Conservation (phyloP, 2,329 filamentous ascomycete genomes). For the Xylaria sp. region DNA sequence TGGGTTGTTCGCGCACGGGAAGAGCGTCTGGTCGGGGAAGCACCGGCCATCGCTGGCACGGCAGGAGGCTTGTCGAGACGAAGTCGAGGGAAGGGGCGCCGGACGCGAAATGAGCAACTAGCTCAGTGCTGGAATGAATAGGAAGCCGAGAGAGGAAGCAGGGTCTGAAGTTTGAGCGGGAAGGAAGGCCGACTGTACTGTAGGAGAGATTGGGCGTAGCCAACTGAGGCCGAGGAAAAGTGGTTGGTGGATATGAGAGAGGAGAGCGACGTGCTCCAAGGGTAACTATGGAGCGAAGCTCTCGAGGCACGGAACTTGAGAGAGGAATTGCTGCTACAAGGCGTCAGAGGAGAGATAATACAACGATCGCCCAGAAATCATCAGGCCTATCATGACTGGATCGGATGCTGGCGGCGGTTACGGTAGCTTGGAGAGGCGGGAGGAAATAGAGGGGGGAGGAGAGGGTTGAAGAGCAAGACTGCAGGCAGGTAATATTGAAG, state of each 20-base stretch:
- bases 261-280: slow-evolving; percentile 29
- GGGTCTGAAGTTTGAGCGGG: slow-evolving; percentile 7
- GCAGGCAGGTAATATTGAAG: background rate
- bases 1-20: slow-evolving; percentile 85
- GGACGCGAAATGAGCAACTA: slow-evolving; percentile 16
- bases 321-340: slow-evolving; percentile 33
- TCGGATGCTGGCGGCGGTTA: slow-evolving; percentile 17
- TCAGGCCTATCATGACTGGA: slow-evolving; percentile 34
- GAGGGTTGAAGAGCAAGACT: slow-evolving; percentile 24
- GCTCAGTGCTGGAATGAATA: slow-evolving; percentile 7
- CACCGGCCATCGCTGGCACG: slow-evolving; percentile 48
- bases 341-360: slow-evolving; percentile 36
- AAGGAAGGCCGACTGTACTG: slow-evolving; percentile 7
- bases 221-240: slow-evolving; percentile 38
- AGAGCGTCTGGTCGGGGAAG: slow-evolving; percentile 76
- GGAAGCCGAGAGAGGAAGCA: slow-evolving; percentile 14
- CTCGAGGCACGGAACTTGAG: slow-evolving; percentile 32
- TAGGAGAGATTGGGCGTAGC: slow-evolving; percentile 51
- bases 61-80: slow-evolving; percentile 25
- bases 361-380: slow-evolving; percentile 24
- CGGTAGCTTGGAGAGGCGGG: slow-evolving; percentile 14
- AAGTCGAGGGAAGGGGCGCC: slow-evolving; percentile 18
- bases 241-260: slow-evolving; percentile 35
- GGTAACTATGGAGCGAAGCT: slow-evolving; percentile 31
- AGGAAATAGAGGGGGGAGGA: slow-evolving; percentile 21